Percentiles rank a stretch among this genome's conserved stretches.
Evolutionary conservation across 805 yeast genomes (phyloP).

Genomic region (Metschnikowia cerradonensis): DNA sequence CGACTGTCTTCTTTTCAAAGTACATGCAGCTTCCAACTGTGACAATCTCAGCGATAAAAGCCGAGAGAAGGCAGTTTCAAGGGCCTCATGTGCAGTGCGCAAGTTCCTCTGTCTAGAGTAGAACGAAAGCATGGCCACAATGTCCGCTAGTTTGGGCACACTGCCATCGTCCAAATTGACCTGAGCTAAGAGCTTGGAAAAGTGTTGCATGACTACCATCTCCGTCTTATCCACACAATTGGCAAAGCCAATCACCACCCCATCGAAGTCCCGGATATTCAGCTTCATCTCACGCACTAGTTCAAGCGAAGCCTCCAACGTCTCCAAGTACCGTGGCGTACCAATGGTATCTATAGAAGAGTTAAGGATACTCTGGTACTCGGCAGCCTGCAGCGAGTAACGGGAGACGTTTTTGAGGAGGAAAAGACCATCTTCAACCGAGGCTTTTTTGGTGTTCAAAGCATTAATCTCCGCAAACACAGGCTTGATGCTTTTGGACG

Average conservation of each 20-base stretch:
- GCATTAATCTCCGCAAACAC: slow-evolving; percentile 59
- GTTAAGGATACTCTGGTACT: slow-evolving; percentile 34
- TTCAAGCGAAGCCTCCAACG: slow-evolving; percentile 38
- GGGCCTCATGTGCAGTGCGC: slow-evolving; percentile 13
- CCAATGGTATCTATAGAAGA: slow-evolving; percentile 39
- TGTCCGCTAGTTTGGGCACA: slow-evolving; percentile 10
- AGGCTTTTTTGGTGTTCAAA: slow-evolving; percentile 50
- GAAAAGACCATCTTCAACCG: slow-evolving; percentile 54
- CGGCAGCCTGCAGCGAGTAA: slow-evolving; percentile 43
- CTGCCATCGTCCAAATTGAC: slow-evolving; percentile 6
- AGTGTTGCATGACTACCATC: slow-evolving; percentile 46
- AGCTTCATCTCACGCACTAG: slow-evolving; percentile 43
- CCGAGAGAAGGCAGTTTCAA: slow-evolving; percentile 12
- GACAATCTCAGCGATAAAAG: slow-evolving; percentile 7
- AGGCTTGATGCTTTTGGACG: slow-evolving; percentile 67
- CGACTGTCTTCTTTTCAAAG: slow-evolving; percentile 30
- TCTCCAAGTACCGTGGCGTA: slow-evolving; percentile 30
- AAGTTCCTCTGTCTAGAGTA: slow-evolving; percentile 10
- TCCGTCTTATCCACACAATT: slow-evolving; percentile 57
- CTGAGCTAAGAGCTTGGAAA: slow-evolving; percentile 26
- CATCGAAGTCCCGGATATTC: slow-evolving; percentile 54
- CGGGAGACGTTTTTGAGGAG: slow-evolving; percentile 49
- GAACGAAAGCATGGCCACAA: slow-evolving; percentile 9
- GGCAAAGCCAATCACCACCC: slow-evolving; percentile 59
- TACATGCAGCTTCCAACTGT: slow-evolving; percentile 44